Percentiles rank a stretch among this genome's conserved stretches.
Conservation (phyloP, 2,329 filamentous ascomycete species). For the Tolypocladium endophyticum region DNA sequence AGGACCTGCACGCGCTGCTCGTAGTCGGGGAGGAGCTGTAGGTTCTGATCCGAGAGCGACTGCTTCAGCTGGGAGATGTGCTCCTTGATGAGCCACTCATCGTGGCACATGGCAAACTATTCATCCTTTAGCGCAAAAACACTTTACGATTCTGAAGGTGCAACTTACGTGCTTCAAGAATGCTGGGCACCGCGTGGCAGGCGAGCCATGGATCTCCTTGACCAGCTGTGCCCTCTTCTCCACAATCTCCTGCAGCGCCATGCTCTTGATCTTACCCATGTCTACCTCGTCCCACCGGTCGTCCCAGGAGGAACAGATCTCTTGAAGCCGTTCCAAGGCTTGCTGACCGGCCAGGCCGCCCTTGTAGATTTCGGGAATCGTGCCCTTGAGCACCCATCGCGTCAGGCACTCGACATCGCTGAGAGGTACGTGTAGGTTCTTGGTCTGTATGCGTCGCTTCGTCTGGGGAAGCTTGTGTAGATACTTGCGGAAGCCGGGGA, state of each 20-base stretch:
- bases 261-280: conserved; percentile 69
- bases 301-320: conserved; percentile 65
- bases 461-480: conserved; percentile 58
- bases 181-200: conserved; percentile 59
- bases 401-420: conserved; percentile 80
- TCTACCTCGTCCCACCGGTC: conserved; percentile 77
- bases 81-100: conserved; percentile 93
- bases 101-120: conserved; percentile 91
- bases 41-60: conserved; percentile 89
- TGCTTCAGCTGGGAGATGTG: conserved; percentile 82
- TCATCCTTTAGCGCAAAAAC: conserved; percentile 1
- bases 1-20: conserved; percentile 89
- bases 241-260: conserved; percentile 70
- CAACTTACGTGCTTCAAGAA: conserved; percentile 78
- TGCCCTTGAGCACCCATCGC: conserved; percentile 48
- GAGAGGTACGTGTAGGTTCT: conserved; percentile 59
- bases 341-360: conserved; percentile 35
- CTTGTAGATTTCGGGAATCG: conserved; percentile 48
- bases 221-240: conserved; percentile 59
- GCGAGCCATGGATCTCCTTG: conserved; percentile 49
- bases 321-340: conserved; percentile 58
- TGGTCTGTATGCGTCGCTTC: conserved; percentile 57
- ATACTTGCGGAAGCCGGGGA: conserved; percentile 57
- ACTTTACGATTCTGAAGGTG: background rate
- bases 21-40: conserved; percentile 92